Percentiles rank a stretch among this genome's conserved stretches.
phyloP scores from a whole-genome alignment of 1,284 basidiomycete genomes.

The Cystobasidiaceae sp. region DNA sequence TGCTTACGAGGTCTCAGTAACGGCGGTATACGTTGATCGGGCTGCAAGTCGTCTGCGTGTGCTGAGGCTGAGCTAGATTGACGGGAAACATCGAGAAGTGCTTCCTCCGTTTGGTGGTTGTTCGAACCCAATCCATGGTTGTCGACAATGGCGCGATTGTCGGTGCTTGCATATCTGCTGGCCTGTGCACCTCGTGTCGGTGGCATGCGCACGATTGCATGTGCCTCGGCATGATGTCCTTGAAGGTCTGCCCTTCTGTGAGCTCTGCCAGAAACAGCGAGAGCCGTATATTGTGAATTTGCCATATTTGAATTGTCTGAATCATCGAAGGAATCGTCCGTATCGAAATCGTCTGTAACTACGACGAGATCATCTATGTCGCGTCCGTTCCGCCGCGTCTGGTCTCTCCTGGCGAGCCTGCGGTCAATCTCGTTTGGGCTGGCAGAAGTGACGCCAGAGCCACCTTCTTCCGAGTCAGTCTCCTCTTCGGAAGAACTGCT shows the following conservation, averaged over 20 bases:
- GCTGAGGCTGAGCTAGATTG: too few relatives aligned
- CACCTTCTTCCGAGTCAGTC: not conserved
- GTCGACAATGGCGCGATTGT: too few relatives aligned
- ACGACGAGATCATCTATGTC: not conserved
- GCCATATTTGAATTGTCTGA: not conserved
- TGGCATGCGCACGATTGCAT: too few relatives aligned
- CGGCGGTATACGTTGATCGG: not conserved
- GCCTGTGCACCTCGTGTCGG: too few relatives aligned
- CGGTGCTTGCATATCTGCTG: too few relatives aligned
- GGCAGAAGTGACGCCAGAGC: not conserved
- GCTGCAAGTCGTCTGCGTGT: too few relatives aligned
- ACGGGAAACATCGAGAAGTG: too few relatives aligned
- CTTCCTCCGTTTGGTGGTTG: too few relatives aligned
- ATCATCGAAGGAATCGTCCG: not conserved
- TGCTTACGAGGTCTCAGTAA: not conserved
- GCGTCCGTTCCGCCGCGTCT: not conserved
- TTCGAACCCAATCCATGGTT: too few relatives aligned
- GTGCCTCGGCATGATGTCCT: too few relatives aligned
- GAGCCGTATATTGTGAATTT: too few relatives aligned
- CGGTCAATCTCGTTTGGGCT: not conserved
- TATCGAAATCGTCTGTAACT: slow-evolving; percentile 23
- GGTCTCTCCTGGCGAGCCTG: not conserved
- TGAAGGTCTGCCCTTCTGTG: not conserved
- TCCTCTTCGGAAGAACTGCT: not conserved
- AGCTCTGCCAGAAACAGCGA: too few relatives aligned